phyloP scores from a whole-genome alignment of 2,329 filamentous ascomycete genomes.

The Xylariaceae sp. region DNA sequence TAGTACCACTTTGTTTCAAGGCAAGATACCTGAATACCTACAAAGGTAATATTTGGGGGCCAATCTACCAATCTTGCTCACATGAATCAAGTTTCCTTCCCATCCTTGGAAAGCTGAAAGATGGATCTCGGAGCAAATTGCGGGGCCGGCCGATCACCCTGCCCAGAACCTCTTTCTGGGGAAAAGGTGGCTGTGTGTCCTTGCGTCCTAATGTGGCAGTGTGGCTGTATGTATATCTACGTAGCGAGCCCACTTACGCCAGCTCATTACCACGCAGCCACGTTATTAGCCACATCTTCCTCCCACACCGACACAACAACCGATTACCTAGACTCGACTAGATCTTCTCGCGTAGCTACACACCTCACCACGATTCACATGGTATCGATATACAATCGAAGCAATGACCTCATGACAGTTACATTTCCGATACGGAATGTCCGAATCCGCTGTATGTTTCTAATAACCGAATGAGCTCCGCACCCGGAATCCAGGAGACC shows the following conservation, averaged over 20 bases:
- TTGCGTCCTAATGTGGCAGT: too few species aligned
- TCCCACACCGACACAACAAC: slow-evolving; percentile 15
- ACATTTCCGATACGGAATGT: slow-evolving; percentile 15
- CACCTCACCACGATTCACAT: slow-evolving; percentile 9
- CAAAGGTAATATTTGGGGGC: background rate
- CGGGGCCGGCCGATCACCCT: slow-evolving; percentile 18
- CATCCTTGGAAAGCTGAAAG: background rate
- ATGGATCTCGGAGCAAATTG: slow-evolving; percentile 6
- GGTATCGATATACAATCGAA: slow-evolving; percentile 10
- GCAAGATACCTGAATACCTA: background rate
- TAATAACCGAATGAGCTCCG: background rate
- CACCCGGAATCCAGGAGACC: background rate
- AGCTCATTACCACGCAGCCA: slow-evolving; percentile 13
- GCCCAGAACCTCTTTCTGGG: slow-evolving; percentile 3
- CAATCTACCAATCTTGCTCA: background rate
- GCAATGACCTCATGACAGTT: slow-evolving; percentile 23
- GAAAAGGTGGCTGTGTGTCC: slow-evolving; percentile 21
- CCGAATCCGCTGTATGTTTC: slow-evolving; percentile 10
- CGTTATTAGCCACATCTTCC: slow-evolving; percentile 24
- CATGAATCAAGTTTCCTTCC: background rate
- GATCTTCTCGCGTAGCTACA: slow-evolving; percentile 6
- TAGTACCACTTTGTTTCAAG: background rate
- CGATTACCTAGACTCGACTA: slow-evolving; percentile 5
- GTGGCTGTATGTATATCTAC: too few species aligned
- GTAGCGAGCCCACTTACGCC: slow-evolving; percentile 13